Evolutionary conservation across 78 protist genomes (phyloP).

Genomic region (Cyanophora paradoxa): DNA sequence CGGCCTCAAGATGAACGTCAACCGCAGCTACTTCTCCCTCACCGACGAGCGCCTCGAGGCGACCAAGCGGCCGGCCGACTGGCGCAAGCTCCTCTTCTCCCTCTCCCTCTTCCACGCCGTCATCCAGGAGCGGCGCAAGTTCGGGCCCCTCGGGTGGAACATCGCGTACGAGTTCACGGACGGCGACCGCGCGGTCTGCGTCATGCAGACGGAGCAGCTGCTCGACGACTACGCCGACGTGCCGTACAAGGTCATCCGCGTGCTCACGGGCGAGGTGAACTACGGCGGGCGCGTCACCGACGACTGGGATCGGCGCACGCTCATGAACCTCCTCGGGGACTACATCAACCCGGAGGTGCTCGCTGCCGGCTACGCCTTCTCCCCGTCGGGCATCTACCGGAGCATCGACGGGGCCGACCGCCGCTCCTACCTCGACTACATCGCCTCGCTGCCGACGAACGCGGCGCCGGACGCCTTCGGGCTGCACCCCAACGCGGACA

Average conservation of each 20-base stretch:
- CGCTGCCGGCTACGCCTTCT: conserved; percentile 36
- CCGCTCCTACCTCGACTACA: not conserved
- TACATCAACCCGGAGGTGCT: conserved; percentile 14
- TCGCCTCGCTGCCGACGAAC: conserved; percentile 56
- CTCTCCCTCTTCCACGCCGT: conserved; percentile 69
- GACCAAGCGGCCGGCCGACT: not conserved
- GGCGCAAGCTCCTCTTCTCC: conserved; percentile 52
- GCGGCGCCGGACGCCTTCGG: conserved; percentile 73
- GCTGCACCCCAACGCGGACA: conserved; percentile 82
- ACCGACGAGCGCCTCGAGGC: not conserved
- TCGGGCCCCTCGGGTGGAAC: conserved; percentile 79
- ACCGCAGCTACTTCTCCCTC: not conserved
- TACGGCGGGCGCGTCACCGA: conserved; percentile 86
- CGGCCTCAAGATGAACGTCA: conserved; percentile 70
- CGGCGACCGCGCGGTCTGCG: conserved; percentile 56
- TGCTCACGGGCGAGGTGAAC: conserved; percentile 57
- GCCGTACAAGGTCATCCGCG: conserved; percentile 43
- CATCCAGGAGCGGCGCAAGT: conserved; percentile 70
- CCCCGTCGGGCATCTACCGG: conserved; percentile 41
- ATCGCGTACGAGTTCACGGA: conserved; percentile 71
- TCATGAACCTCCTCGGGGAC: conserved; percentile 11
- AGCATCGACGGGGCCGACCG: too few species aligned
- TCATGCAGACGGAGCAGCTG: conserved; percentile 47
- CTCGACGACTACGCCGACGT: conserved; percentile 47
- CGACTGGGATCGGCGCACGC: conserved; percentile 55